Conservation (phyloP, 1,284 basidiomycete genomes). For the Neolentinus lepideus region DNA sequence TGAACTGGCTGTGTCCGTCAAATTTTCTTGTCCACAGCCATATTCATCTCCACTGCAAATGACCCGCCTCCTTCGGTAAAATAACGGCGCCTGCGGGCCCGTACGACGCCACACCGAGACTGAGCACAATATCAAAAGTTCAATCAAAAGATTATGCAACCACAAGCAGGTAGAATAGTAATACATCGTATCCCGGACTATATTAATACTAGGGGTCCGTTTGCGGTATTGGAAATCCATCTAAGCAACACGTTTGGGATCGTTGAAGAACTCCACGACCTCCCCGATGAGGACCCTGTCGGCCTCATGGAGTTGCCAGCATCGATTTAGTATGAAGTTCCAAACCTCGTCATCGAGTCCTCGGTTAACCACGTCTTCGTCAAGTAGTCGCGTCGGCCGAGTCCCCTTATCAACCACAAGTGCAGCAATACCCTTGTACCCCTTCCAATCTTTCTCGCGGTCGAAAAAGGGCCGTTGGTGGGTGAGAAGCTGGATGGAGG, state of each 20-base stretch:
- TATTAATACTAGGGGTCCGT: background rate
- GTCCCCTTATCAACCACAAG: background rate
- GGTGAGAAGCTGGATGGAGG: background rate
- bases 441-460: background rate
- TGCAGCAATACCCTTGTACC: background rate
- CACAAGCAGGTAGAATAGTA: too few relatives aligned
- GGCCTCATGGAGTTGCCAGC: background rate
- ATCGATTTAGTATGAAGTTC: background rate
- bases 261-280: background rate
- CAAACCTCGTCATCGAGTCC: background rate
- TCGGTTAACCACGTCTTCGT: background rate
- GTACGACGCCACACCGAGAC: too few relatives aligned
- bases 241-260: background rate
- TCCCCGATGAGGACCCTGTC: background rate
- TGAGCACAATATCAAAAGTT: too few relatives aligned
- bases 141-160: too few relatives aligned
- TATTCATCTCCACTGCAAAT: too few relatives aligned
- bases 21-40: too few relatives aligned
- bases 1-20: too few relatives aligned
- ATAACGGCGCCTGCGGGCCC: too few relatives aligned
- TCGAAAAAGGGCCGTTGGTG: background rate
- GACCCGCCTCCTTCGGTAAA: too few relatives aligned
- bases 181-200: too few relatives aligned
- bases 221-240: background rate
- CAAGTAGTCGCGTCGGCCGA: background rate